Evolutionary conservation across 495 filamentous ascomycete genomes (phyloP).

Genomic region (Cryomyces minteri): DNA sequence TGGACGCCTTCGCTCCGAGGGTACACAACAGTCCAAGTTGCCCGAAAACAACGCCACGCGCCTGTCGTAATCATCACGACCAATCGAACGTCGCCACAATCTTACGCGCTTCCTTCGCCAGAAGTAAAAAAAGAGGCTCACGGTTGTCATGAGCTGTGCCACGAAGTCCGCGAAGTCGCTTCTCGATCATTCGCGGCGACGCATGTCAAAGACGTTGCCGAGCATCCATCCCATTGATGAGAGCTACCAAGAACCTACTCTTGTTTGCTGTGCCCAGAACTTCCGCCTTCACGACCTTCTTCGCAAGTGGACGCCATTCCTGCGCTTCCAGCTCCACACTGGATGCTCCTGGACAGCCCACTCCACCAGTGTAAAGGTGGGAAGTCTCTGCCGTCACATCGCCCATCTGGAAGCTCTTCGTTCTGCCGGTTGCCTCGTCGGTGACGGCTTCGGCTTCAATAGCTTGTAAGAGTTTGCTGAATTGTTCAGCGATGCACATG

Average conservation of each 20-base stretch:
- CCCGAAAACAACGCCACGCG: too few relatives aligned
- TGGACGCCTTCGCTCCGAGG: too few relatives aligned
- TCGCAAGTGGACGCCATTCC: slow-evolving; percentile 18
- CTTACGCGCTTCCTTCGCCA: too few relatives aligned
- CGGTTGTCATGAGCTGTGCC: too few relatives aligned
- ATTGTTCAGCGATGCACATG: slow-evolving; percentile 13
- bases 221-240: slow-evolving; percentile 12
- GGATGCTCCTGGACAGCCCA: slow-evolving; percentile 18
- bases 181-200: background rate
- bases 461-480: slow-evolving; percentile 10
- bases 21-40: too few relatives aligned
- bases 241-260: slow-evolving; percentile 3
- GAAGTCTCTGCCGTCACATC: slow-evolving; percentile 9
- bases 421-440: slow-evolving; percentile 7
- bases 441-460: slow-evolving; percentile 14
- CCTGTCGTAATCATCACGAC: too few relatives aligned
- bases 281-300: slow-evolving; percentile 17
- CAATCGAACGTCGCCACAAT: too few relatives aligned
- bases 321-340: slow-evolving; percentile 11
- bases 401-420: slow-evolving; percentile 17
- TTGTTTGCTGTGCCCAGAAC: slow-evolving; percentile 12
- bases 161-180: background rate
- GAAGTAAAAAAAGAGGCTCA: too few relatives aligned
- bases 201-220: slow-evolving; percentile 9
- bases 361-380: slow-evolving; percentile 14